A percentile compares a stretch with the other conserved stretches of the same genome.
Conservation (phyloP, 2,329 filamentous ascomycete species). For the Penicillium sp. region DNA sequence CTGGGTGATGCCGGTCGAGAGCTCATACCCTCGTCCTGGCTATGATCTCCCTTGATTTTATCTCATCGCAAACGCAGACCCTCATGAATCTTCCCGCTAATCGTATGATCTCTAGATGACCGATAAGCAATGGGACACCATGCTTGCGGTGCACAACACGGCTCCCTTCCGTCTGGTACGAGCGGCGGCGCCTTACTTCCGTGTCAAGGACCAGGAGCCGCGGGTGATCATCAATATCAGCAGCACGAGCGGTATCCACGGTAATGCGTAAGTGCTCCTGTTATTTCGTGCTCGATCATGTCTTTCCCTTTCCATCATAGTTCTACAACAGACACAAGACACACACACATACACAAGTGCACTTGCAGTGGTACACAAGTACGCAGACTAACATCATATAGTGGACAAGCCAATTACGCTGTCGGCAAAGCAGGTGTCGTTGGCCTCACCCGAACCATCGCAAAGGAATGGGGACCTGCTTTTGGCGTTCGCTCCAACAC, state of each 20-base stretch:
- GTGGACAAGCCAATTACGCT: constrained; percentile 85
- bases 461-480: constrained; percentile 85
- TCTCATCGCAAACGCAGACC: not conserved
- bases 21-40: not conserved
- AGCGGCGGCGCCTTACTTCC: constrained; percentile 82
- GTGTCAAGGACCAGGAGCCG: constrained; percentile 79
- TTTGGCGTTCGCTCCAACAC: constrained; percentile 86
- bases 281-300: not conserved
- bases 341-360: not conserved
- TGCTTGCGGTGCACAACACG: constrained; percentile 80
- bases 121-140: constrained; percentile 90
- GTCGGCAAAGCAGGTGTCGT: constrained; percentile 82
- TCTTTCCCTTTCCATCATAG: not conserved
- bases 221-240: constrained; percentile 83
- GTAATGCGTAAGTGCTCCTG: constrained; percentile 65
- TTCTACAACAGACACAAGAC: not conserved
- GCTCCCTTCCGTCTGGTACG: constrained; percentile 84
- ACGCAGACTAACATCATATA: constrained; percentile 5
- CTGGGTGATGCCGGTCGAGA: not conserved
- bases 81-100: not conserved
- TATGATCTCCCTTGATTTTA: not conserved
- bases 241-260: constrained; percentile 79
- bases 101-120: constrained; percentile 61
- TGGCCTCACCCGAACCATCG: constrained; percentile 85
- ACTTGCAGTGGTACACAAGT: no score